Base-by-base conservation (phyloP, 139 green algal species). In the Micromonas commoda region DNA sequence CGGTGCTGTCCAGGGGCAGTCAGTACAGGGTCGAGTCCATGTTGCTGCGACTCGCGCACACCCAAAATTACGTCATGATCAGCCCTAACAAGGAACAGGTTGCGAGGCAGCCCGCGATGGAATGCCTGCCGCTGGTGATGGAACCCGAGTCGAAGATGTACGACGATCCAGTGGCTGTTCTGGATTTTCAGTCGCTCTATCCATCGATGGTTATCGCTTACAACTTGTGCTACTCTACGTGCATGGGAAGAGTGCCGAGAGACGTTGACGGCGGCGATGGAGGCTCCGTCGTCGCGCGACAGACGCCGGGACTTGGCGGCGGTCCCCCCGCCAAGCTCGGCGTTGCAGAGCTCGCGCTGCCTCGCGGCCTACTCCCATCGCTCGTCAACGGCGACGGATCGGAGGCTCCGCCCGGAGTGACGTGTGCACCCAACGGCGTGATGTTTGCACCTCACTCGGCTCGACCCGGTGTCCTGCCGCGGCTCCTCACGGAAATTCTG, bases 171-270 rank as follows among this genome's bases (percentile, higher is more conserved):
- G 86, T 96, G 23, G 66, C 86, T 2, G 94, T 99, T 57, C 88
- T 99, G 73, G 95, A 98, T 85, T 99, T 98, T 82, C 93, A 98
- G 86, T 93, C 86, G 6, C 92, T 99, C 19, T 98, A 99, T 85
- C 95, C 95, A 32, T 96, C 89, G 51, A 87, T 93, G 81, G 86
- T 98, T 76, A 99, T 99, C 71, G 94, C 94, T 1, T 97, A 98
- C 90, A 99, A 99, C 86, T 88, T 99, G 16, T 99, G 94, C 90
- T 99, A 91, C 89, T 90, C 82, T 37, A 97, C 94, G 5, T 91
- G 85, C 73, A 53, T 98, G 26, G 94, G 94, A 24, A 81, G 87
- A 0, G 85, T 85, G n/a, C 16, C 71, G 20, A n/a, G n/a, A n/a
- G n/a, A n/a, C n/a, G n/a, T n/a, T n/a, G n/a, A n/a, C n/a, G n/a